Conservation (phyloP, 2,329 filamentous ascomycete genomes). For the Ophiostoma tasmaniense region DNA sequence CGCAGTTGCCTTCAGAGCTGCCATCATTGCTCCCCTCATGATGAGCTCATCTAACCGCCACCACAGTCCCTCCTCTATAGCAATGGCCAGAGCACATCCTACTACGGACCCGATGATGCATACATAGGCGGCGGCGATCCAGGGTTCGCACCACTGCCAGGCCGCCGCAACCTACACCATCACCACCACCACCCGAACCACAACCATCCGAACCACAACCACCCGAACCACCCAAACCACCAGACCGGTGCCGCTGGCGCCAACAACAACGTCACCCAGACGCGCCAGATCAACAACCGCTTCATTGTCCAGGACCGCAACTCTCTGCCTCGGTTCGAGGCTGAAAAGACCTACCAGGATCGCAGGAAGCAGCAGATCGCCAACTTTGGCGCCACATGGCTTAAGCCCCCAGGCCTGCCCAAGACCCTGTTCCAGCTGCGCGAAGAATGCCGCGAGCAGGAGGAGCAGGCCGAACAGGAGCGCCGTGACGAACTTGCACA, state of each 20-base stretch:
- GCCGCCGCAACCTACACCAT: slow-evolving; percentile 12
- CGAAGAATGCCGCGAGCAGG: slow-evolving; percentile 80
- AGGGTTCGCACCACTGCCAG: slow-evolving; percentile 21
- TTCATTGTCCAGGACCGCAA: slow-evolving; percentile 42
- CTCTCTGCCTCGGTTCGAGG: slow-evolving; percentile 58
- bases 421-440: slow-evolving; percentile 87
- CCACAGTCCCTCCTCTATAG: slow-evolving; percentile 16
- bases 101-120: slow-evolving; percentile 19
- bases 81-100: slow-evolving; percentile 16
- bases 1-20: background rate
- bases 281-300: slow-evolving; percentile 25
- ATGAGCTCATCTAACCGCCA: background rate
- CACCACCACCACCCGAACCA: slow-evolving; percentile 15
- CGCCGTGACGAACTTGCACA: slow-evolving; percentile 61
- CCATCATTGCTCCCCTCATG: background rate
- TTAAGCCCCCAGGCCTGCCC: slow-evolving; percentile 75
- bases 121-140: slow-evolving; percentile 27
- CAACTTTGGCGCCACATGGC: slow-evolving; percentile 83
- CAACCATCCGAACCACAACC: slow-evolving; percentile 20
- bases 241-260: slow-evolving; percentile 21
- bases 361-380: slow-evolving; percentile 73
- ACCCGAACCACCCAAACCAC: slow-evolving; percentile 19
- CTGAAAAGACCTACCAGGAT: slow-evolving; percentile 69
- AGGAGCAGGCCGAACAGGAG: slow-evolving; percentile 72
- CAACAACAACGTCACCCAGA: slow-evolving; percentile 25